Conservation (phyloP, 1,284 basidiomycete genomes). For the Ganoderma meredithae region DNA sequence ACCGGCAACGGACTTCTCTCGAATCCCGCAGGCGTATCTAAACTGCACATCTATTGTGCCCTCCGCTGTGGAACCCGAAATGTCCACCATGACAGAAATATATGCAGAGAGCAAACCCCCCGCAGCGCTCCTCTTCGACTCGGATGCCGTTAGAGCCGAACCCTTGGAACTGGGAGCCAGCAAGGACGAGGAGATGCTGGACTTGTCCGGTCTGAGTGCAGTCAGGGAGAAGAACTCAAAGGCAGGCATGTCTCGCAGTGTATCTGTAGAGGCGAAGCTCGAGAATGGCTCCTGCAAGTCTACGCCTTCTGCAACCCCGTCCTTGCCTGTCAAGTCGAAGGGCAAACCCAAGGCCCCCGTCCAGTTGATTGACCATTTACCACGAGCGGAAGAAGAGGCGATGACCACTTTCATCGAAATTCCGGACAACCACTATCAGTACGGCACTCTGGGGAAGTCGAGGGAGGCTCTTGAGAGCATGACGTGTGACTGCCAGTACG, state of each 20-base stretch:
- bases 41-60: neutral
- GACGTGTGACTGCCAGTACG: slow-evolving; percentile 90
- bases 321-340: slow-evolving; percentile 38
- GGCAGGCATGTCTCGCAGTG: slow-evolving; percentile 37
- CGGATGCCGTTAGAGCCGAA: slow-evolving; percentile 29
- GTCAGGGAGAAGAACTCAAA: slow-evolving; percentile 36
- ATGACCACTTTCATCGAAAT: slow-evolving; percentile 80
- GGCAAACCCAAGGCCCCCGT: slow-evolving; percentile 45
- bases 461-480: slow-evolving; percentile 91
- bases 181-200: slow-evolving; percentile 30
- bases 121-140: slow-evolving; percentile 29
- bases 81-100: slow-evolving; percentile 32
- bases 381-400: slow-evolving; percentile 79
- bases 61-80: slow-evolving; percentile 1
- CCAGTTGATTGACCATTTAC: slow-evolving; percentile 82
- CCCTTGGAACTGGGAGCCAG: slow-evolving; percentile 16
- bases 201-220: slow-evolving; percentile 18
- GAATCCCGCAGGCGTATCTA: slow-evolving; percentile 17
- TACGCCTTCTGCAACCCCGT: slow-evolving; percentile 38
- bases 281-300: slow-evolving; percentile 25
- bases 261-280: slow-evolving; percentile 36
- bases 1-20: slow-evolving; percentile 16
- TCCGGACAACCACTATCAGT: slow-evolving; percentile 86
- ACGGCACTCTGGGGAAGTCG: slow-evolving; percentile 85
- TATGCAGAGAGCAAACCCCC: slow-evolving; percentile 18